phyloP scores from a whole-genome alignment of 2,329 filamentous ascomycete species.

The Fulvia fulva region DNA sequence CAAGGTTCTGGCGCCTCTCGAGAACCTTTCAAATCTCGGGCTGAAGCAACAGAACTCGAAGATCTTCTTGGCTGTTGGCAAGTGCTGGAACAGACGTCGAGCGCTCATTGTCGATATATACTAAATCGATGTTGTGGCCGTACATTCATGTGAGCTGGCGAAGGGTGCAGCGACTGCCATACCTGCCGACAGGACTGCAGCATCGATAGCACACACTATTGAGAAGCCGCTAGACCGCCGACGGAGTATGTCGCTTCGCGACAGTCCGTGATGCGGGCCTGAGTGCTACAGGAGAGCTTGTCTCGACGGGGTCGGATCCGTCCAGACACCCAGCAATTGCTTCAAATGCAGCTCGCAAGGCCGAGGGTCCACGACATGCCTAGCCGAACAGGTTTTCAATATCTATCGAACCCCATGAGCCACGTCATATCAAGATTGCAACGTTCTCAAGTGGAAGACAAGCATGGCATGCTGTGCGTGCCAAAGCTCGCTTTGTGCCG shows the following conservation, averaged over 20 bases:
- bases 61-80: constrained; percentile 68
- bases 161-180: constrained; percentile 77
- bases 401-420: constrained; percentile 2
- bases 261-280: constrained; percentile 26
- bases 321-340: constrained; percentile 26
- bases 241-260: constrained; percentile 22
- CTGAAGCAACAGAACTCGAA: constrained; percentile 69
- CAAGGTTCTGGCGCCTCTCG: constrained; percentile 62
- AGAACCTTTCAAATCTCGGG: constrained; percentile 74
- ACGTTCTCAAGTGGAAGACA: background rate
- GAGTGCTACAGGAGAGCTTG: constrained; percentile 29
- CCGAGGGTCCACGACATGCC: background rate
- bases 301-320: constrained; percentile 34
- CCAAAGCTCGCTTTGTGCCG: background rate
- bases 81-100: constrained; percentile 67
- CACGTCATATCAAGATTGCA: constrained; percentile 6
- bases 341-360: constrained; percentile 5
- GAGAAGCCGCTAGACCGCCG: too few relatives aligned
- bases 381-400: background rate
- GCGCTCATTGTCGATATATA: too few relatives aligned
- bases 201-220: constrained; percentile 77
- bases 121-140: too few relatives aligned
- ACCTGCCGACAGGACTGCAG: constrained; percentile 72
- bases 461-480: background rate
- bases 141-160: constrained; percentile 72